Conservation (phyloP, 2,329 filamentous ascomycete genomes). For the Coniochaeta sp. region DNA sequence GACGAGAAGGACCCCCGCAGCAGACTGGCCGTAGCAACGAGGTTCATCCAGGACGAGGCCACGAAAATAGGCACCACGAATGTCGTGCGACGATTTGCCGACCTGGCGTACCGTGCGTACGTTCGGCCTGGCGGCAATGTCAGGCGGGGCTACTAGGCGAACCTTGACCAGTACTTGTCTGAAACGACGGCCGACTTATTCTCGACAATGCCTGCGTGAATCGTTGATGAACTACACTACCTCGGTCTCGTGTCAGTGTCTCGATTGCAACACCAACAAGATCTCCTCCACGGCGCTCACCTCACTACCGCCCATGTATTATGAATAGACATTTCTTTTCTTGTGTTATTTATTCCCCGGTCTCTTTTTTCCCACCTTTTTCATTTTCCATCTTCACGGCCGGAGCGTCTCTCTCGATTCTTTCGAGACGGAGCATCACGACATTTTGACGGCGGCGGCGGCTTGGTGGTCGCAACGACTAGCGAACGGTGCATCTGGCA, state of each 20-base stretch:
- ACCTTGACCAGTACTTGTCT: no score
- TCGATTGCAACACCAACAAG: no score
- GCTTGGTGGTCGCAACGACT: not conserved
- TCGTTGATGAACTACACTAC: no score
- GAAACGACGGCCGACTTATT: no score
- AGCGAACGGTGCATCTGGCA: not conserved
- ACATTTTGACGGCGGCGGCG: not conserved
- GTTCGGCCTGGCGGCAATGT: conserved; percentile 46
- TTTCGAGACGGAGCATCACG: not conserved
- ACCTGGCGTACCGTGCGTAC: conserved; percentile 57
- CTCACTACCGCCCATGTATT: no score
- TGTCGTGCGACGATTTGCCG: conserved; percentile 62
- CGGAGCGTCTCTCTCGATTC: not conserved
- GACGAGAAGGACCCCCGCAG: conserved; percentile 62
- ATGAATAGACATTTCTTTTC: not conserved
- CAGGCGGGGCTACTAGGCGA: not conserved
- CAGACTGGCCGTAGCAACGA: conserved; percentile 61
- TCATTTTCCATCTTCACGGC: not conserved
- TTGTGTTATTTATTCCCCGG: conserved; percentile 3
- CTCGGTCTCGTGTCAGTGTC: no score
- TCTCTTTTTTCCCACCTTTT: not conserved
- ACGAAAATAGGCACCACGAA: conserved; percentile 61
- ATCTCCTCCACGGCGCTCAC: no score
- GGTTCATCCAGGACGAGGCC: conserved; percentile 61
- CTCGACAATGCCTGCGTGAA: no score